A percentile compares a stretch with the other conserved stretches of the same genome.
Conservation (phyloP, 148 eudicot genomes). For the Arctostaphylos glauca region DNA sequence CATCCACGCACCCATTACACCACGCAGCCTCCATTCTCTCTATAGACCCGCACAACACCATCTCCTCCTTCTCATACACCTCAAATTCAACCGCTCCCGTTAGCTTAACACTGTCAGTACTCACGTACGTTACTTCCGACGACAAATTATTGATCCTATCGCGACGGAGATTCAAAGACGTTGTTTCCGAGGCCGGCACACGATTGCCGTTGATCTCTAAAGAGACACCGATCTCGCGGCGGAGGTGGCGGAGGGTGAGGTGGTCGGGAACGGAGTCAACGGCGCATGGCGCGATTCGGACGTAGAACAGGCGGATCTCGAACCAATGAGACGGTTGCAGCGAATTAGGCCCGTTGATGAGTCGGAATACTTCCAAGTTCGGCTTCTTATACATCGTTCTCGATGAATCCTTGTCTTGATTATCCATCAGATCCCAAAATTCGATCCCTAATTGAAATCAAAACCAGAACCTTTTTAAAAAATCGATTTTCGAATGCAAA, state of each 20-base stretch:
- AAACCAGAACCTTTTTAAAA: neutral
- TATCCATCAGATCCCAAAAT: constrained; percentile 20
- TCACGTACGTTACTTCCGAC: constrained; percentile 72
- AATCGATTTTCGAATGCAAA: neutral
- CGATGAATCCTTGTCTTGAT: constrained; percentile 21
- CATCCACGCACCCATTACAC: constrained; percentile 34
- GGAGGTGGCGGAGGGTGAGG: constrained; percentile 57
- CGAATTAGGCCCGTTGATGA: constrained; percentile 27
- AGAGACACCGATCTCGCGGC: constrained; percentile 52
- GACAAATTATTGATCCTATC: constrained; percentile 61
- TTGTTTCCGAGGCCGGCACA: constrained; percentile 46
- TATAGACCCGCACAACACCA: constrained; percentile 72
- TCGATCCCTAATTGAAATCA: neutral
- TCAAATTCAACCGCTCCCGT: constrained; percentile 71
- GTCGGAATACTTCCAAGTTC: constrained; percentile 21
- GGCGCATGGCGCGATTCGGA: constrained; percentile 63
- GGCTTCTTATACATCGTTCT: constrained; percentile 18
- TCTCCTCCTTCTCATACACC: constrained; percentile 54
- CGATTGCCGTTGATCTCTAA: constrained; percentile 64
- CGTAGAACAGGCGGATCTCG: constrained; percentile 79
- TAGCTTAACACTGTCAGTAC: constrained; percentile 64
- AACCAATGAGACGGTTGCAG: constrained; percentile 43
- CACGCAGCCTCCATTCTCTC: constrained; percentile 53
- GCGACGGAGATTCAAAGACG: constrained; percentile 46
- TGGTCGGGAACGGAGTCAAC: constrained; percentile 48